These are phyloP conservation scores for Cystoderma amianthinum DNA, from an alignment of 768 basidiomycete genomes.

Conservation along the genomic window DNA sequence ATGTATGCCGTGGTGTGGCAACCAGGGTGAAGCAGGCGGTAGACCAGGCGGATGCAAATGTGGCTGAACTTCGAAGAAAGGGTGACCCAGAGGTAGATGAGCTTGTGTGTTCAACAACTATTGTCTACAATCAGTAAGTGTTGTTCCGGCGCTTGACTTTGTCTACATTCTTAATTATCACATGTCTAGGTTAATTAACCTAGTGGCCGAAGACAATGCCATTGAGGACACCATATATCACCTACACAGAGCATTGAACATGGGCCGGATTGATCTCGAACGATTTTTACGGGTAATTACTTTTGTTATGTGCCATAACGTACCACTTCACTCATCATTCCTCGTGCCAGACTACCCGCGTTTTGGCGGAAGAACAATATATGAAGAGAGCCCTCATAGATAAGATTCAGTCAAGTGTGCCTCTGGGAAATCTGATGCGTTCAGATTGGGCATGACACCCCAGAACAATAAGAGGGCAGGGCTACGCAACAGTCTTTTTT, in stretches of 20 bases:
- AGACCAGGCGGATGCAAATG: constrained; percentile 59
- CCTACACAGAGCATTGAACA: constrained; percentile 86
- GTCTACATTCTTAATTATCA: not conserved
- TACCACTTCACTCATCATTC: constrained; percentile 5
- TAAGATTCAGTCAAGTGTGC: constrained; percentile 68
- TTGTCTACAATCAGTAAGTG: constrained; percentile 93
- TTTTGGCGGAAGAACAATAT: constrained; percentile 92
- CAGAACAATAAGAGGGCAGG: not conserved
- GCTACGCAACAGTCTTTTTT: not conserved
- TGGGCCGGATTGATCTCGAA: constrained; percentile 89
- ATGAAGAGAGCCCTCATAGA: constrained; percentile 93
- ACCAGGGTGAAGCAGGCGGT: constrained; percentile 60
- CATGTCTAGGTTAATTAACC: constrained; percentile 73
- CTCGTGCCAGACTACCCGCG: constrained; percentile 61
- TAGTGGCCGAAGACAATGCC: constrained; percentile 99
- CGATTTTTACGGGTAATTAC: constrained; percentile 80
- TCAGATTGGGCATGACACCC: constrained; percentile 30
- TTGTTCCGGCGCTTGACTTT: constrained; percentile 7
- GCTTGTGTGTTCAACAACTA: constrained; percentile 89
- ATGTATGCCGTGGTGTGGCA: constrained; percentile 81
- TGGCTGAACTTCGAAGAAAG: constrained; percentile 71
- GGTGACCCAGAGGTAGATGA: constrained; percentile 96
- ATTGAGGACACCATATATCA: constrained; percentile 99
- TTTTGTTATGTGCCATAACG: constrained; percentile 4
- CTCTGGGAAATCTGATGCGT: constrained; percentile 36